Evolutionary conservation across 306 rosid species (phyloP).

Genomic region (Pterocarpus santalinus): DNA sequence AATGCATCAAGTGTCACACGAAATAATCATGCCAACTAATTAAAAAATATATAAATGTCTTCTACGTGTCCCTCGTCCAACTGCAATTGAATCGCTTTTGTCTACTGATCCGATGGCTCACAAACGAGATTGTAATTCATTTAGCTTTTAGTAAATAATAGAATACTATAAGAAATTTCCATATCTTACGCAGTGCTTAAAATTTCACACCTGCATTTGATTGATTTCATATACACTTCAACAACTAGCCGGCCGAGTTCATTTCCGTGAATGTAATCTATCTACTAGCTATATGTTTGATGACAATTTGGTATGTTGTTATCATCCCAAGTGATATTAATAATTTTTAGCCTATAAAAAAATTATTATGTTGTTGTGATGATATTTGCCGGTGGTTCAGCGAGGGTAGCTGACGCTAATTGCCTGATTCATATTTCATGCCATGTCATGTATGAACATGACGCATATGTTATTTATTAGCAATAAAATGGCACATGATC

Average conservation of each 20-base stretch:
- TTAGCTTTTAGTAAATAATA: neutral
- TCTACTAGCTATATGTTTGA: no score
- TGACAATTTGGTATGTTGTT: no score
- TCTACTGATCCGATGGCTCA: neutral
- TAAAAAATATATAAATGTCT: constrained; percentile 4
- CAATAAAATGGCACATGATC: constrained; percentile 38
- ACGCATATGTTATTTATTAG: neutral
- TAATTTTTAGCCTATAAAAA: no score
- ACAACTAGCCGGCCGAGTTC: no score
- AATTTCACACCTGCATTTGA: neutral
- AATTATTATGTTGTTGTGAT: no score
- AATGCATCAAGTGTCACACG: constrained; percentile 24
- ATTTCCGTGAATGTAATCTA: no score
- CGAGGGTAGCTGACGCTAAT: neutral
- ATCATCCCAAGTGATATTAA: no score
- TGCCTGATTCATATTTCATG: neutral
- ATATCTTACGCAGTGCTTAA: neutral
- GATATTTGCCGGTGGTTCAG: no score
- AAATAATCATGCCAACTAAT: constrained; percentile 19
- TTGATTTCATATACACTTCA: neutral
- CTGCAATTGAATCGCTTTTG: neutral
- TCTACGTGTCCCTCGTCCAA: constrained; percentile 6
- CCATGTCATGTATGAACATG: neutral
- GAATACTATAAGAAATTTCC: neutral
- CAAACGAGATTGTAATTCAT: neutral